These are phyloP conservation scores for Nicotiana obtusifolia DNA, from an alignment of 257 asterid genomes.

Conservation along the genomic window DNA sequence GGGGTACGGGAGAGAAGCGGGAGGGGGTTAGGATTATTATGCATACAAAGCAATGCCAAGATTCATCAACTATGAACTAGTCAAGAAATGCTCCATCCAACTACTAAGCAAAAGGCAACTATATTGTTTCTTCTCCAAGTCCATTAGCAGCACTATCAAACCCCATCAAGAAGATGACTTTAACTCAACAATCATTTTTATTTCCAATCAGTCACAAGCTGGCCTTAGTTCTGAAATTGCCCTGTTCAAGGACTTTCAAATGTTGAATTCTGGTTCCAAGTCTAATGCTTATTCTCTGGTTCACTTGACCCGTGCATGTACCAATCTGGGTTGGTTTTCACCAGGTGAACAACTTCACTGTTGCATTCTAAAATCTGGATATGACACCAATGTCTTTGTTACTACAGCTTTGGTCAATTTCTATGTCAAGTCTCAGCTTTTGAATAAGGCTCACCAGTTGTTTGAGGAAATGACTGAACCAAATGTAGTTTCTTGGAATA, in stretches of 20 bases:
- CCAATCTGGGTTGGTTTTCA: constrained; percentile 32
- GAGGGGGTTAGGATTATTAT: not conserved
- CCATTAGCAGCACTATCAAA: constrained; percentile 9
- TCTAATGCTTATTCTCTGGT: constrained; percentile 35
- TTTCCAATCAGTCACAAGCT: constrained; percentile 12
- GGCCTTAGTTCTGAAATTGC: constrained; percentile 15
- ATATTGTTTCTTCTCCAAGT: not conserved
- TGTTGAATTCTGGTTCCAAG: constrained; percentile 34
- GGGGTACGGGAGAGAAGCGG: too few species aligned
- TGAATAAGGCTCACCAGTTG: constrained; percentile 37
- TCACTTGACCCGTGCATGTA: constrained; percentile 46
- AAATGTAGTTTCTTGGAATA: constrained; percentile 75
- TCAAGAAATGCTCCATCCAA: not conserved
- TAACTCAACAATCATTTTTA: not conserved
- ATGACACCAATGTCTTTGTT: constrained; percentile 30
- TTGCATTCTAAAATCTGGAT: constrained; percentile 46
- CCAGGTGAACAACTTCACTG: constrained; percentile 62
- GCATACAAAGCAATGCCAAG: constrained; percentile 3
- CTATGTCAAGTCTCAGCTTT: constrained; percentile 37
- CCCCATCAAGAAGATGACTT: constrained; percentile 13
- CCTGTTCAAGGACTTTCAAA: constrained; percentile 26
- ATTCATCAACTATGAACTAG: not conserved
- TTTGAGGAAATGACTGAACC: constrained; percentile 67
- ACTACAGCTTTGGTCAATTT: constrained; percentile 46
- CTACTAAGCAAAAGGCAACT: not conserved